Conservation (phyloP, 2,329 filamentous ascomycete species). For the Epichloe elymi region DNA sequence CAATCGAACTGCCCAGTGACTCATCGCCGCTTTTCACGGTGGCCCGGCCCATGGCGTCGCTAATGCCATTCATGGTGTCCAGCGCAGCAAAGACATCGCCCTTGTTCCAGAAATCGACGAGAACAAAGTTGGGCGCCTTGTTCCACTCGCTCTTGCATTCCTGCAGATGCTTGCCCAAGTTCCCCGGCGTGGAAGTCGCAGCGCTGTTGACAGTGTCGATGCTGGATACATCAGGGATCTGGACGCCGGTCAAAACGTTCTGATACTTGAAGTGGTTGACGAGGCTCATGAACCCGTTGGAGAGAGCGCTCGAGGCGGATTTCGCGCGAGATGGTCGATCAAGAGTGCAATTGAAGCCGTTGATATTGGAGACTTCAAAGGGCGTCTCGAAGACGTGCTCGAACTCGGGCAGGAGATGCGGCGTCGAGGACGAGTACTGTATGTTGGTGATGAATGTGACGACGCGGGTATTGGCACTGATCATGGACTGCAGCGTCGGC, state of each 20-base stretch:
- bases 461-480: constrained; percentile 48
- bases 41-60: constrained; percentile 22
- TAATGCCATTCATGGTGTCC: constrained; percentile 51
- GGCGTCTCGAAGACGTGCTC: constrained; percentile 59
- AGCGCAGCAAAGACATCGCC: constrained; percentile 57
- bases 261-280: constrained; percentile 73
- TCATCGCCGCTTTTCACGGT: constrained; percentile 1
- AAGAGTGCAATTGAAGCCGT: constrained; percentile 60
- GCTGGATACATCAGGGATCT: constrained; percentile 46
- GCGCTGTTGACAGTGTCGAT: constrained; percentile 54
- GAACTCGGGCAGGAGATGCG: constrained; percentile 53
- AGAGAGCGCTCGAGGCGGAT: constrained; percentile 37
- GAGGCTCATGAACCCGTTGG: constrained; percentile 50
- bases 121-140: constrained; percentile 54
- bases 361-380: constrained; percentile 48
- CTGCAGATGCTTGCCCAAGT: constrained; percentile 38
- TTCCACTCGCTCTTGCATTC: constrained; percentile 46
- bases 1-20: constrained; percentile 8
- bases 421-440: constrained; percentile 25
- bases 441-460: constrained; percentile 55
- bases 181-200: constrained; percentile 36
- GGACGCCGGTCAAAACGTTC: constrained; percentile 37
- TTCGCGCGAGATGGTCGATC: constrained; percentile 46
- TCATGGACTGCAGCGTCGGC: constrained; percentile 61
- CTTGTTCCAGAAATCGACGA: constrained; percentile 70